Evolutionary conservation across 768 basidiomycete species (phyloP), one percentile per base, ranked within the genome.

Genomic region (Exidia glandulosa): DNA sequence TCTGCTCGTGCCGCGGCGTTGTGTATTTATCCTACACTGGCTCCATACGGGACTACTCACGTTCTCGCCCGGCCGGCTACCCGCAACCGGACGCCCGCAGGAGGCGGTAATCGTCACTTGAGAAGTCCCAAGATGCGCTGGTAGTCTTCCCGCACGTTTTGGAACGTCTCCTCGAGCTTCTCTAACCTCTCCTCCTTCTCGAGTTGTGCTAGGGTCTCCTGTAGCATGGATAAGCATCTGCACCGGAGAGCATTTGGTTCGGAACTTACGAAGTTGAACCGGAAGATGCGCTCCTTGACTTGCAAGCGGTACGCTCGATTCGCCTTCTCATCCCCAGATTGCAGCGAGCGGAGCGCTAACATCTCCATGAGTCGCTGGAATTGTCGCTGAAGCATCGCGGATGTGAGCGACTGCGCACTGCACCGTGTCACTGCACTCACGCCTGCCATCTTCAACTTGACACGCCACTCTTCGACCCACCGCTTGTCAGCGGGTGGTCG

Each of bases 141-240:
- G 66, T 99, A 99, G 70, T 94, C 93, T 48, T 90, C 85, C 48
- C 77, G 76, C 12, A 97, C 92, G 61, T 77, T 85, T 66, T 88
- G 85, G 74, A 90, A 99, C 4, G 95, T 98, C 74, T 94, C 91
- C 72, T 93, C 87, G 48, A 99, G 75, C 70, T 94, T 95, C 61
- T 90, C 85, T 58, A 90, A 78, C 30, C 93, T 80, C 67, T 97
- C 95, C 58, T 86, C 78, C 63, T 88, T 87, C 60, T 94, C 90
- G 60, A 97, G 75, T 67, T 94, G 94, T 57, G 83, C 84, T 50
- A 99, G 79, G 57, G 88, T 81, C 77, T 94, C 92, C 92, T 94
- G 67, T 14, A 56, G 50, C 16, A 34, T 7, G 14, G 36, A 58
- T 16, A 32, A n/a, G n/a, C n/a, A 31, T 32, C 41, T 25, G 59